Conservation (phyloP, 768 basidiomycete genomes). For the Fistulinella prunicolor region DNA sequence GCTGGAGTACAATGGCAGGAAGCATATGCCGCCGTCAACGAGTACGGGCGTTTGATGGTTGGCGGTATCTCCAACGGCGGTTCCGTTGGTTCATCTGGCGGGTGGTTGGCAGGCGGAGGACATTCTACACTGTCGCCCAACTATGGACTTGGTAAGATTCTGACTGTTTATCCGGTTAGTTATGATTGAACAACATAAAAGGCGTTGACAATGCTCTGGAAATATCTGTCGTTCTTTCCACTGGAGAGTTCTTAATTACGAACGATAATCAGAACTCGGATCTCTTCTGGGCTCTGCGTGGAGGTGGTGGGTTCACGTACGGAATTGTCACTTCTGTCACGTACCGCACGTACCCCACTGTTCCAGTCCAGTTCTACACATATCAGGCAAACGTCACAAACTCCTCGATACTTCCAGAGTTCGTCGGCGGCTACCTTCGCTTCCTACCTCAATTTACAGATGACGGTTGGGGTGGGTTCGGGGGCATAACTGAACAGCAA, state of each 20-base stretch:
- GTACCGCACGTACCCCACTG: constrained; percentile 41
- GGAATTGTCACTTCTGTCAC: constrained; percentile 48
- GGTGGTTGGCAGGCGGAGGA: constrained; percentile 51
- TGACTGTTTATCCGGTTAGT: background rate
- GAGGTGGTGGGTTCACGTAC: constrained; percentile 50
- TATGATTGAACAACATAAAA: constrained; percentile 9
- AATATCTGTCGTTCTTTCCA: constrained; percentile 43
- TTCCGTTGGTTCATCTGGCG: constrained; percentile 48
- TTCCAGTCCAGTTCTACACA: constrained; percentile 32
- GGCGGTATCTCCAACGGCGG: constrained; percentile 42
- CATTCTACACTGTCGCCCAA: constrained; percentile 41
- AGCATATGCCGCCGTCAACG: constrained; percentile 40
- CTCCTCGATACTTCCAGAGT: constrained; percentile 23
- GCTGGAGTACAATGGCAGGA: constrained; percentile 50
- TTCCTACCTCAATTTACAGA: constrained; percentile 38
- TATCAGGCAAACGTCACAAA: constrained; percentile 35
- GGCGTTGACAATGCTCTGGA: constrained; percentile 52
- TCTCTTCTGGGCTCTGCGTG: constrained; percentile 55
- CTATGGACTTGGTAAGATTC: constrained; percentile 42
- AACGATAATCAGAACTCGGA: constrained; percentile 43
- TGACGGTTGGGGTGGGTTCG: constrained; percentile 44
- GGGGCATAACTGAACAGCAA: background rate
- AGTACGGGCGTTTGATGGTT: constrained; percentile 40
- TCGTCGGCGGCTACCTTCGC: constrained; percentile 36
- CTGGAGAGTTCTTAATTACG: constrained; percentile 37